Evolutionary conservation across 75 land plant genomes (phyloP).

Genomic region (Pinus albicaulis): DNA sequence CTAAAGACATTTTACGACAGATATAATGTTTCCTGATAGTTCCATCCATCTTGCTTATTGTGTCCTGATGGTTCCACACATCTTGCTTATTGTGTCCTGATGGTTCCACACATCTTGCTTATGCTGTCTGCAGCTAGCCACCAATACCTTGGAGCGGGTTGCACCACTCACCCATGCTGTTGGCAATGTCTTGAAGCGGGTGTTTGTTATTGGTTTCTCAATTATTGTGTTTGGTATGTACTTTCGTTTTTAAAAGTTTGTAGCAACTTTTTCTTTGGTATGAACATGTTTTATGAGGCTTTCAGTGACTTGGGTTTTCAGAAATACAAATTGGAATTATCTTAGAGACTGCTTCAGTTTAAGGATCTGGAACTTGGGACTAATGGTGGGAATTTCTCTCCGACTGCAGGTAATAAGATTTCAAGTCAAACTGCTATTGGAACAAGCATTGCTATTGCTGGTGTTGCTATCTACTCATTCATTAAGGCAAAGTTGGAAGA

Average conservation of each 20-base stretch:
- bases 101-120: too few species aligned
- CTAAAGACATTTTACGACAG: too few species aligned
- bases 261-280: not conserved
- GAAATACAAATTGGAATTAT: conserved; percentile 3
- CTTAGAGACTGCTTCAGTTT: not conserved
- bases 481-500: conserved; percentile 92
- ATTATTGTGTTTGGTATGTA: conserved; percentile 81
- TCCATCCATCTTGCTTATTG: not conserved
- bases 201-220: conserved; percentile 96
- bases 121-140: conserved; percentile 69
- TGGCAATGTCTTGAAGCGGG: conserved; percentile 97
- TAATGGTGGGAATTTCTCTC: not conserved
- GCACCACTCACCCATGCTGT: conserved; percentile 98
- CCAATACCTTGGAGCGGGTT: conserved; percentile 91
- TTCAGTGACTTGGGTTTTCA: not conserved
- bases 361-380: not conserved
- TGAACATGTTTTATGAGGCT: not conserved
- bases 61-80: not conserved
- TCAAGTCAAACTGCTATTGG: conserved; percentile 96
- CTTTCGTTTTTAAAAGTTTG: not conserved
- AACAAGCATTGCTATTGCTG: conserved; percentile 86
- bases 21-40: too few species aligned
- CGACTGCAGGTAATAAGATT: conserved; percentile 77
- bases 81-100: too few species aligned
- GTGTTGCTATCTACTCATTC: conserved; percentile 87